A percentile compares a stretch with the other conserved stretches of the same genome.
Conservation (phyloP, 352 stramenopile genomes). For the Phytopythium cucurbitacearum region DNA sequence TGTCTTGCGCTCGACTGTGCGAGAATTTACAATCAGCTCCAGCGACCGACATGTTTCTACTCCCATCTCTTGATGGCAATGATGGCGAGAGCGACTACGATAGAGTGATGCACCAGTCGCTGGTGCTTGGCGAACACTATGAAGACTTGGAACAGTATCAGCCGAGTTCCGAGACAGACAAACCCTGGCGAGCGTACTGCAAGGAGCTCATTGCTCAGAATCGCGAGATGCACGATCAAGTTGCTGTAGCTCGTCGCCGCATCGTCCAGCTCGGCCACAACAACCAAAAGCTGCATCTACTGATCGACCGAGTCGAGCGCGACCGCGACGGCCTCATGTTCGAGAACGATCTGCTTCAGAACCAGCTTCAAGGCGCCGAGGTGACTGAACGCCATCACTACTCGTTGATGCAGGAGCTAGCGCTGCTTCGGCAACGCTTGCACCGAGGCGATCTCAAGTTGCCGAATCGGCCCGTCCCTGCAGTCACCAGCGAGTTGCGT, state of each 20-base stretch:
- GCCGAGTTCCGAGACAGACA: slow-evolving; percentile 11
- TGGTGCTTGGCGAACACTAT: slow-evolving; percentile 14
- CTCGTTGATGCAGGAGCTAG: slow-evolving; percentile 56
- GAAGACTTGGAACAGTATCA: slow-evolving; percentile 1
- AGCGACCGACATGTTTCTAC: too few relatives aligned
- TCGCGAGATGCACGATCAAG: slow-evolving; percentile 73
- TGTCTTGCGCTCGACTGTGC: too few relatives aligned
- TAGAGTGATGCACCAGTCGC: slow-evolving; percentile 12
- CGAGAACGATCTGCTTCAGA: slow-evolving; percentile 80
- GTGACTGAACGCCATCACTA: slow-evolving; percentile 67
- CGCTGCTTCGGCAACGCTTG: slow-evolving; percentile 36
- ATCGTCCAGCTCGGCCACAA: slow-evolving; percentile 73
- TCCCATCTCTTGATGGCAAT: too few relatives aligned
- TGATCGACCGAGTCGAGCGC: slow-evolving; percentile 80
- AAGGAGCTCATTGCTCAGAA: slow-evolving; percentile 70
- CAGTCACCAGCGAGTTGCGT: background rate
- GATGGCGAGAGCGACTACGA: slow-evolving; percentile 1
- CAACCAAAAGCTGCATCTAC: slow-evolving; percentile 79
- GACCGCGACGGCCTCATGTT: slow-evolving; percentile 77
- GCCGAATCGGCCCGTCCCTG: too few relatives aligned
- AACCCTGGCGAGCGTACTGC: slow-evolving; percentile 69
- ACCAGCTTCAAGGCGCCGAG: slow-evolving; percentile 63
- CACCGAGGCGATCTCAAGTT: slow-evolving; percentile 22
- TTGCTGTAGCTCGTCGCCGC: slow-evolving; percentile 48
- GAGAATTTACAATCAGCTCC: too few relatives aligned